phyloP scores from a whole-genome alignment of 352 stramenopile species.

The Phytophthora tubulina region DNA sequence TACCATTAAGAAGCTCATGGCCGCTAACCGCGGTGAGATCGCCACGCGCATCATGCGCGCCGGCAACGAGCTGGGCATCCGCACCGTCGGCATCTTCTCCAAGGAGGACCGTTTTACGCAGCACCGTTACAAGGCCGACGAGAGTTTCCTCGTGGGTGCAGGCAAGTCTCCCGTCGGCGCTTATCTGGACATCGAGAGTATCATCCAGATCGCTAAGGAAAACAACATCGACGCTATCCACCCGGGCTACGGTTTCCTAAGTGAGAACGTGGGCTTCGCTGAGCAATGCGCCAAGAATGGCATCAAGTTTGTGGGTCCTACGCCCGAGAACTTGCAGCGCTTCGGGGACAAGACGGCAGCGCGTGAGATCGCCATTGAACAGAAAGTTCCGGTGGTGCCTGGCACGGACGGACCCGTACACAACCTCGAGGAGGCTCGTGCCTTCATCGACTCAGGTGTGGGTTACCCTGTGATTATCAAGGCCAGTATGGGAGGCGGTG shows the following conservation, averaged over 20 bases:
- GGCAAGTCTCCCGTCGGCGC: constrained; percentile 93
- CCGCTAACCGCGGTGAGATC: constrained; percentile 98
- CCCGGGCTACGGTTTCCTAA: constrained; percentile 98
- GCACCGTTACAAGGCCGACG: constrained; percentile 98
- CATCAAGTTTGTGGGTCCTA: constrained; percentile 97
- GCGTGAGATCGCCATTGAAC: constrained; percentile 90
- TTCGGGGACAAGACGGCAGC: constrained; percentile 93
- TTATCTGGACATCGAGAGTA: constrained; percentile 96
- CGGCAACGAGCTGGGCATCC: constrained; percentile 93
- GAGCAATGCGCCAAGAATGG: constrained; percentile 91
- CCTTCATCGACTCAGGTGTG: constrained; percentile 92
- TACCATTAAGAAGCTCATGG: constrained; percentile 97
- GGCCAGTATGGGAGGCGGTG: constrained; percentile 96
- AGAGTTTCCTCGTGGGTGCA: constrained; percentile 94
- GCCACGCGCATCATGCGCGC: constrained; percentile 97
- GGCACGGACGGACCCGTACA: constrained; percentile 92
- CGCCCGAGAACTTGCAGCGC: constrained; percentile 90
- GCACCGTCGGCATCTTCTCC: constrained; percentile 92
- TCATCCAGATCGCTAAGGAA: constrained; percentile 94
- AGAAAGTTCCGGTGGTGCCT: constrained; percentile 90
- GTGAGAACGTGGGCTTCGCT: constrained; percentile 96
- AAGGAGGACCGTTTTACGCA: constrained; percentile 96
- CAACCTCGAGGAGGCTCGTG: constrained; percentile 88
- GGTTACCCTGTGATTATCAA: constrained; percentile 99
- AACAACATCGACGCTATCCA: constrained; percentile 96